Conservation (phyloP, 805 yeast species). For the Candida saitoana region DNA sequence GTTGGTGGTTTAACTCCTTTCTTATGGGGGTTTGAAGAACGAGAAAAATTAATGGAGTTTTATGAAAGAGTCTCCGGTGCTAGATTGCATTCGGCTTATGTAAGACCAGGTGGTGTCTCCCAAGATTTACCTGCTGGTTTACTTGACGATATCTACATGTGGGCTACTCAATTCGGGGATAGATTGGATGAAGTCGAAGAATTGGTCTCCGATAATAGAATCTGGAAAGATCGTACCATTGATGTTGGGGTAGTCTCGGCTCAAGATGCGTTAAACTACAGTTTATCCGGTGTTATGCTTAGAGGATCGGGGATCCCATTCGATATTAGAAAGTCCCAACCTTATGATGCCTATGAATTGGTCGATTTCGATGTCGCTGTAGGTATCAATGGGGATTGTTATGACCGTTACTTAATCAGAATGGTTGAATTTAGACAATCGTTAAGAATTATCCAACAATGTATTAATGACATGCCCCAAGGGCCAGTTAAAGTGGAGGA, state of each 20-base stretch:
- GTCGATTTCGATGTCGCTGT: conserved; percentile 87
- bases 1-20: conserved; percentile 92
- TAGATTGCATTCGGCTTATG: conserved; percentile 81
- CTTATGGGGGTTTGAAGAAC: conserved; percentile 91
- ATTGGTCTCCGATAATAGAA: conserved; percentile 83
- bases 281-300: conserved; percentile 82
- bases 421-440: conserved; percentile 93
- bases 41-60: conserved; percentile 90
- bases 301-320: conserved; percentile 88
- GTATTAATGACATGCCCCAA: conserved; percentile 86
- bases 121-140: conserved; percentile 85
- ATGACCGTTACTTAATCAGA: conserved; percentile 82
- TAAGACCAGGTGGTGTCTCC: conserved; percentile 89
- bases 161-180: conserved; percentile 95
- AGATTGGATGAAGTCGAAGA: conserved; percentile 89
- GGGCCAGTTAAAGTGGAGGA: conserved; percentile 91
- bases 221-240: conserved; percentile 84
- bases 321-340: conserved; percentile 81
- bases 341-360: conserved; percentile 83
- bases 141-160: conserved; percentile 87
- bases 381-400: conserved; percentile 85
- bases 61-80: conserved; percentile 91
- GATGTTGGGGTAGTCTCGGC: conserved; percentile 80
- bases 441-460: conserved; percentile 82
- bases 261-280: conserved; percentile 80